A percentile compares a stretch with the other conserved stretches of the same genome.
phyloP scores from a whole-genome alignment of 768 basidiomycete species.

The Lentinula raphanica region DNA sequence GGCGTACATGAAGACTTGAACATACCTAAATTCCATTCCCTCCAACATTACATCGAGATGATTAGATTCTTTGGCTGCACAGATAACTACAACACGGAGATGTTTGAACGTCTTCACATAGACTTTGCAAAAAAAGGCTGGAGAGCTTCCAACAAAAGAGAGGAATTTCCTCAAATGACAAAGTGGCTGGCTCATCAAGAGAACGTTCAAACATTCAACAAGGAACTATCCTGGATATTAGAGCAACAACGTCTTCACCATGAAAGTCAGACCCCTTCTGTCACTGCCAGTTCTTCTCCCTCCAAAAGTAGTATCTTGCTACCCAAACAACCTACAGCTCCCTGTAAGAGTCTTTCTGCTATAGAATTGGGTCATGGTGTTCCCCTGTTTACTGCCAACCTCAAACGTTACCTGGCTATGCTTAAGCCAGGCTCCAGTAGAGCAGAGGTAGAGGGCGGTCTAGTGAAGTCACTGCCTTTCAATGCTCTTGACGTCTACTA shows the following conservation, averaged over 20 bases:
- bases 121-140: too few species aligned
- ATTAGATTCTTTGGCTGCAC: too few species aligned
- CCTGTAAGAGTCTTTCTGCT: neutral
- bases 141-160: too few species aligned
- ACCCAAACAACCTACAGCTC: neutral
- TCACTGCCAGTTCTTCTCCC: neutral
- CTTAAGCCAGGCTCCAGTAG: neutral
- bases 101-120: too few species aligned
- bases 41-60: too few species aligned
- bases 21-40: too few species aligned
- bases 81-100: too few species aligned
- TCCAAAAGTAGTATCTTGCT: neutral
- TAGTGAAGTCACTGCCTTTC: neutral
- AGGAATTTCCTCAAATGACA: constrained; percentile 24
- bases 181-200: constrained; percentile 21
- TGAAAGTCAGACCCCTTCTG: neutral
- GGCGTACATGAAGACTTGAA: neutral
- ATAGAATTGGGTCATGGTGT: neutral
- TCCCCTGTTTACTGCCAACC: neutral
- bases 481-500: neutral
- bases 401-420: neutral
- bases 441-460: neutral
- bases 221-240: too few species aligned
- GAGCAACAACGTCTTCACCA: neutral
- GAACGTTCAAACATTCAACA: constrained; percentile 12